These are phyloP conservation scores for Hyphopichia homilentoma DNA, from an alignment of 805 yeast genomes.

Conservation along the genomic window DNA sequence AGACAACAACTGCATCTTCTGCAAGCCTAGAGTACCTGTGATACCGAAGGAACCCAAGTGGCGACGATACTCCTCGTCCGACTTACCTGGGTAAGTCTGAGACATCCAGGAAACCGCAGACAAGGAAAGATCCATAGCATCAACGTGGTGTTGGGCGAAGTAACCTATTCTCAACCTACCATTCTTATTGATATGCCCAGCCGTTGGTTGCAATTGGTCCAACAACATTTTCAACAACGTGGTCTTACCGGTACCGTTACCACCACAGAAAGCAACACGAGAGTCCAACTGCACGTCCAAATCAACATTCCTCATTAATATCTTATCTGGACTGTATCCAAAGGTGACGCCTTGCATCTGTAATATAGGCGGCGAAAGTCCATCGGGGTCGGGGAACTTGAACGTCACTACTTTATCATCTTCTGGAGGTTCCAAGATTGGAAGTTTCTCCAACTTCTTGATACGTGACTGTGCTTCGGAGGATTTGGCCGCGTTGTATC, in stretches of 20 bases:
- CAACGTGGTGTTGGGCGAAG: constrained; percentile 98
- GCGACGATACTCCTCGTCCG: constrained; percentile 95
- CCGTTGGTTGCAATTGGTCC: constrained; percentile 69
- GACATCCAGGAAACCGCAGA: constrained; percentile 97
- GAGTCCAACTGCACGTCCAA: constrained; percentile 91
- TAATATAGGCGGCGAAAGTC: constrained; percentile 87
- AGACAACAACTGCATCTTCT: constrained; percentile 82
- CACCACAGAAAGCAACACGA: constrained; percentile 95
- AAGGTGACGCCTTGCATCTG: constrained; percentile 84
- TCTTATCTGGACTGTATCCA: constrained; percentile 67
- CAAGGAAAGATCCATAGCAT: constrained; percentile 82
- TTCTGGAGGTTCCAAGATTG: constrained; percentile 89
- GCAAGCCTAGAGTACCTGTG: constrained; percentile 89
- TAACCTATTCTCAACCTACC: constrained; percentile 90
- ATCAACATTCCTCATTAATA: constrained; percentile 73
- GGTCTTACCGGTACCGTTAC: constrained; percentile 99
- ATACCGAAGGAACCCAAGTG: constrained; percentile 97
- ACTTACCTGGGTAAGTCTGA: constrained; percentile 81
- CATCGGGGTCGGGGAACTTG: constrained; percentile 94
- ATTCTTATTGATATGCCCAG: constrained; percentile 77
- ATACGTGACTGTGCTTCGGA: constrained; percentile 98
- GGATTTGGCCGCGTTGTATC: constrained; percentile 97
- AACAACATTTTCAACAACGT: constrained; percentile 83
- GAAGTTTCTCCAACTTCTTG: constrained; percentile 92
- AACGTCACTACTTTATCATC: constrained; percentile 82